Conservation (phyloP, 2,329 filamentous ascomycete genomes). For the Aureobasidium pullulans region DNA sequence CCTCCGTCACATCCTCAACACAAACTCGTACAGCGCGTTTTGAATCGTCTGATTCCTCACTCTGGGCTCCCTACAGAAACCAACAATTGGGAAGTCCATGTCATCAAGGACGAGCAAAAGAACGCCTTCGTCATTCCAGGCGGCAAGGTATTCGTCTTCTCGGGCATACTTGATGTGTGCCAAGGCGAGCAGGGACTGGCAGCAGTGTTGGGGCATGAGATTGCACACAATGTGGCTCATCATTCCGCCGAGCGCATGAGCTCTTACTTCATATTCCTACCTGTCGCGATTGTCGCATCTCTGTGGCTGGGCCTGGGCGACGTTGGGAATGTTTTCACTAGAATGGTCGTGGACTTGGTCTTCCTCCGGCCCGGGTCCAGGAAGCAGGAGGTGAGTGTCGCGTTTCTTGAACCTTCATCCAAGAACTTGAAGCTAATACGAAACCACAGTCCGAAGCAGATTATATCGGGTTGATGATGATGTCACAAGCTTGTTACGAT, state of each 20-base stretch:
- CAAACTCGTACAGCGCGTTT: constrained; percentile 53
- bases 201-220: constrained; percentile 71
- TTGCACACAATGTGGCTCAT: constrained; percentile 66
- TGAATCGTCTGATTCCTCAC: constrained; percentile 59
- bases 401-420: not conserved
- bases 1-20: constrained; percentile 52
- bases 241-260: constrained; percentile 60
- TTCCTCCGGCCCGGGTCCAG: constrained; percentile 61
- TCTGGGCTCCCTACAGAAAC: constrained; percentile 49
- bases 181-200: constrained; percentile 62
- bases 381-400: constrained; percentile 49
- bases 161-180: constrained; percentile 63
- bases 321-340: constrained; percentile 24
- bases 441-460: constrained; percentile 56
- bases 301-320: constrained; percentile 38
- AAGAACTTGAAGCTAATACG: not conserved
- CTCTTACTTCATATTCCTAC: constrained; percentile 31
- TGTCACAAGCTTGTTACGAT: constrained; percentile 72
- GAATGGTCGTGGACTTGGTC: constrained; percentile 51
- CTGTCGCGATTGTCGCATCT: constrained; percentile 27
- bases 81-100: constrained; percentile 61
- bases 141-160: constrained; percentile 74
- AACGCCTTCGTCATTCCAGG: constrained; percentile 74
- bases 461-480: constrained; percentile 75
- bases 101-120: constrained; percentile 59